phyloP scores from a whole-genome alignment of 768 basidiomycete genomes.

The Phallus indusiatus region DNA sequence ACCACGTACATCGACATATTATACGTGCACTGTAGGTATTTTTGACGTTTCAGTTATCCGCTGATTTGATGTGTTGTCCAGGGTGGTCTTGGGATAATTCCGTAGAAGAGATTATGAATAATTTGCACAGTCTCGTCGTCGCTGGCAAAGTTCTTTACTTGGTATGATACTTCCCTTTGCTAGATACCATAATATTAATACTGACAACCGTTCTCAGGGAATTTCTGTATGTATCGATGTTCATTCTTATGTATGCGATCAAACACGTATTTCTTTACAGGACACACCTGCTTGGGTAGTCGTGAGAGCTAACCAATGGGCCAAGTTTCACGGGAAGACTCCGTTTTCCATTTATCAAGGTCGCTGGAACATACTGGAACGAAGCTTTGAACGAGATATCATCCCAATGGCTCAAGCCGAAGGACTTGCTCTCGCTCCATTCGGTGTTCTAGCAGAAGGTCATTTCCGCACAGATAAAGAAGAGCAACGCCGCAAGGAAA shows the following conservation, averaged over 20 bases:
- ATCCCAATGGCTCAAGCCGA: constrained; percentile 33
- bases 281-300: constrained; percentile 44
- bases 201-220: constrained; percentile 5
- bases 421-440: constrained; percentile 28
- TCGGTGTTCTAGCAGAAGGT: constrained; percentile 27
- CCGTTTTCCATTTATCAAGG: constrained; percentile 50
- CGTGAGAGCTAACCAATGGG: constrained; percentile 39
- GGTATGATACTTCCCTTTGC: constrained; percentile 15
- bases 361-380: constrained; percentile 31
- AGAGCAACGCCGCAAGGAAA: constrained; percentile 21
- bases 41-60: too few relatives aligned
- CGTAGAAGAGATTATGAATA: constrained; percentile 38
- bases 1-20: constrained; percentile 53
- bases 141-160: constrained; percentile 37
- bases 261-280: neutral
- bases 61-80: neutral
- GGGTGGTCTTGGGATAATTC: constrained; percentile 37
- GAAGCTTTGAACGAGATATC: constrained; percentile 46
- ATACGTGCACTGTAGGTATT: constrained; percentile 36
- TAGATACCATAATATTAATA: too few relatives aligned
- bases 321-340: constrained; percentile 35
- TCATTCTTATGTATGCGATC: constrained; percentile 14
- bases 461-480: constrained; percentile 24
- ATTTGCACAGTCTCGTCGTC: constrained; percentile 32
- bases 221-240: constrained; percentile 11